Base-by-base conservation (phyloP, 345 rosid species). In the Citrus unshiu region DNA sequence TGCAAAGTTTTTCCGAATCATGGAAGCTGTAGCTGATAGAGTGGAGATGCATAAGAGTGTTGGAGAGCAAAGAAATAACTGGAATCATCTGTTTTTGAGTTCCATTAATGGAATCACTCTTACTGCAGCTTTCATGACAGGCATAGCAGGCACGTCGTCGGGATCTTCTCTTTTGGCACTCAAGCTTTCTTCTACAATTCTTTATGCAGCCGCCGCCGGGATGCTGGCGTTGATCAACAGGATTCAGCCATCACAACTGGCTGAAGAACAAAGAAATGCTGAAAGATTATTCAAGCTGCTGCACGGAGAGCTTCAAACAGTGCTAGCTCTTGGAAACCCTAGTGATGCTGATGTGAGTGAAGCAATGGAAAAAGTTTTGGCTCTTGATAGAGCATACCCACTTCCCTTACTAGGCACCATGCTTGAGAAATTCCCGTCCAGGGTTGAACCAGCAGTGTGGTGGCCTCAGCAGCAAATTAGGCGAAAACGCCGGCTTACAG, bases 191-290 rank as follows among this genome's bases (percentile, higher is more conserved):
- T 86, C 92, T 18, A 74, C 81, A 1, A 25, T 88, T 0, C 79
- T 89, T n/a, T 89, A 83, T 73, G 30, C 75, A 6, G 79, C 91
- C 25, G 89, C 89, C 27, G 75, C 91, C 0, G 84, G 80, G 3
- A 74, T 88, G 88, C 65, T 88, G 87, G 70, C 65, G 5, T 40
- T 86, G 54, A 82, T 75, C 88, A 88, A 91, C 83, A 82, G 63
- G 40, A 78, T 91, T 79, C 92, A 88, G 19, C 93, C 95, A 6
- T 89, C 95, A 13, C 92, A 91, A 35, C 82, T 91, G 3, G 90
- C 88, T 1, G 93, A 89, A 71, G 92, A 91, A 78, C 93, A 87
- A 65, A 85, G 92, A 71, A 89, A 84, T 43, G 91, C 92, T 0
- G 57, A 84, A 1, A 85, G 91, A 60, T 61, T 89, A 69, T 89